Conservation (phyloP, 805 yeast species). For the Ogataea dorogensis region DNA sequence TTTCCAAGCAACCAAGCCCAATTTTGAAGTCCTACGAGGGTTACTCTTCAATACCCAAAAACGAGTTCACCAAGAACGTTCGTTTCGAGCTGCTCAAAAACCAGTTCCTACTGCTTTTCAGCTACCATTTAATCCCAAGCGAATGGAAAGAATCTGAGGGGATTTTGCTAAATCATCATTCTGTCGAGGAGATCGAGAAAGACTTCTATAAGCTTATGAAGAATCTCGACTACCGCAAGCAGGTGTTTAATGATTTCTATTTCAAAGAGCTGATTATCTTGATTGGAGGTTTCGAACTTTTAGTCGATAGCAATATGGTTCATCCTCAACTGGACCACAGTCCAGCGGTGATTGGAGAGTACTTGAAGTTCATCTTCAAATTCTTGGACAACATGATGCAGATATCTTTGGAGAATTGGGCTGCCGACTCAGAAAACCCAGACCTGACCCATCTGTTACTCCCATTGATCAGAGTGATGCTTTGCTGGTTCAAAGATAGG, state of each 20-base stretch:
- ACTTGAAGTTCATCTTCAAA: conserved; percentile 42
- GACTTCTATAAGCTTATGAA: conserved; percentile 32
- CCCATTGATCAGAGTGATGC: conserved; percentile 47
- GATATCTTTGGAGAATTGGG: conserved; percentile 27
- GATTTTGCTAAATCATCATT: conserved; percentile 31
- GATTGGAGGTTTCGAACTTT: conserved; percentile 38
- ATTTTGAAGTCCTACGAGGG: conserved; percentile 29
- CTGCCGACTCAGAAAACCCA: conserved; percentile 14
- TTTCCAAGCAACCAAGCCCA: conserved; percentile 35
- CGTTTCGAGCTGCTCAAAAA: conserved; percentile 31
- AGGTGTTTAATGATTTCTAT: conserved; percentile 34
- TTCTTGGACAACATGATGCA: conserved; percentile 37
- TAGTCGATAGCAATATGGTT: conserved; percentile 28
- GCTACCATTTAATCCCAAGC: conserved; percentile 42
- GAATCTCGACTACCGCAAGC: conserved; percentile 33
- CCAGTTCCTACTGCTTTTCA: conserved; percentile 32
- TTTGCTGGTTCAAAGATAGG: conserved; percentile 58
- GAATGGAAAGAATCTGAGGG: conserved; percentile 36
- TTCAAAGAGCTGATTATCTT: conserved; percentile 38
- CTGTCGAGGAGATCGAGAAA: conserved; percentile 29
- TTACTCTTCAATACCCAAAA: conserved; percentile 26
- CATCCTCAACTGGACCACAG: conserved; percentile 27
- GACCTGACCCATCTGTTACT: conserved; percentile 29
- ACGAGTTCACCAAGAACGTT: conserved; percentile 34
- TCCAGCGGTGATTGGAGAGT: conserved; percentile 27